Percentiles rank a stretch among this genome's conserved stretches.
These are phyloP conservation scores for Perkinsus olseni DNA, from an alignment of 169 alveolate genomes.

Conservation along the genomic window DNA sequence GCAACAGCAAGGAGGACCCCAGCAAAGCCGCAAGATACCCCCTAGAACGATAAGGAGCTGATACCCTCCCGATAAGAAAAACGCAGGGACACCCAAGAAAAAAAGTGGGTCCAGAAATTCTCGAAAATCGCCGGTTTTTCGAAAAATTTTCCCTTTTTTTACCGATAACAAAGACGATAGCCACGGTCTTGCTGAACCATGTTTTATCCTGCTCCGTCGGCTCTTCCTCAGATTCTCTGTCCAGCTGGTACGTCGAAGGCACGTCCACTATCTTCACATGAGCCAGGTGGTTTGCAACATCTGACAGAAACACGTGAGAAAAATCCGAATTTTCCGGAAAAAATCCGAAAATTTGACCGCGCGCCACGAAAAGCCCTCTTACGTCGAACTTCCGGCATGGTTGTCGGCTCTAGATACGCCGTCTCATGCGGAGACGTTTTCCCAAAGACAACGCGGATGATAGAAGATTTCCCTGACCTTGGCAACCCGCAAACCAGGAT, in stretches of 20 bases:
- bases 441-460: conserved; percentile 44
- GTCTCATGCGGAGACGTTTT: conserved; percentile 55
- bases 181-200: too few species aligned
- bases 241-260: neutral
- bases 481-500: conserved; percentile 39
- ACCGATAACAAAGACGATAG: too few species aligned
- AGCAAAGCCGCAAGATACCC: neutral
- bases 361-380: neutral
- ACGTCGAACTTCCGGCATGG: neutral
- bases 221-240: too few species aligned
- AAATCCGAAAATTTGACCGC: too few species aligned
- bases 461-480: conserved; percentile 49
- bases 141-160: too few species aligned
- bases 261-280: neutral
- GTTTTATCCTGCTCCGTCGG: too few species aligned
- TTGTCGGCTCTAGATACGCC: conserved; percentile 29
- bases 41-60: neutral
- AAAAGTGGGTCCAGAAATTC: too few species aligned
- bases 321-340: neutral
- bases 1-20: too few species aligned
- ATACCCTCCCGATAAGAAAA: too few species aligned
- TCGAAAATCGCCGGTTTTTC: too few species aligned
- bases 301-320: neutral
- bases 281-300: neutral
- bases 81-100: too few species aligned